Base-by-base conservation (phyloP, 2,329 filamentous ascomycete species). In the Dothidotthia symphoricarpi region DNA sequence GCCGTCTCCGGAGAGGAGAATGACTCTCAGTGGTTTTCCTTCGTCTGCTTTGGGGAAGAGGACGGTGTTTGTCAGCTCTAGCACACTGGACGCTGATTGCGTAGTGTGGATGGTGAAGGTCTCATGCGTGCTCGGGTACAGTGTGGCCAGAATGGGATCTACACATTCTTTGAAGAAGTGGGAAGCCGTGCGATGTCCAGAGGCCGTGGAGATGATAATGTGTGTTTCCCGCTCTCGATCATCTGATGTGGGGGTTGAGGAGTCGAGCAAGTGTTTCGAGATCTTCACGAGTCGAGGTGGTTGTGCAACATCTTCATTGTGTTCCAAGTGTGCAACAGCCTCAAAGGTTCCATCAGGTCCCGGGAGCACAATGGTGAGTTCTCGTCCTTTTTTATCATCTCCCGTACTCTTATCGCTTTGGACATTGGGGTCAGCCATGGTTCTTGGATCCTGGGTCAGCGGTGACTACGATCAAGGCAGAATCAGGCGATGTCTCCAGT, bases 1-100 rank as follows among this genome's bases (percentile, higher is more conserved):
- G 11, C 91, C 91, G 63, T 97, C 91, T 6, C 91, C 91, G 32
- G 86, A 91, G 4, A 96, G 74, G 10, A 97, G 75, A 19, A 96
- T 68, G 16, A 96, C 74, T 0, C 82, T 57, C 2, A 65, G 41
- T 0, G 27, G 19, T 2, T 26, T 43, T 6, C 61, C 61, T 82
- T 57, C 37, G 39, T 72, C 73, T 11, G 80, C 80, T 25, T 61
- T 59, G 2, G 71, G 68, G 10, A 78, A 65, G 45, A 83, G 69
- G 15, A 64, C 55, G 26, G 60, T 51, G 34, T 56, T 69, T 0
- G 84, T 78, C 36, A 94, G 79, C 1, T 85, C 71, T 5, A 73
- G 71, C 27, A 96, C 76, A 10, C 78, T 86, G 2, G 79, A 68
- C 1, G 76, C 70, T 19, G 78, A 83, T 16, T 76, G 66, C 1